phyloP scores from a whole-genome alignment of 2,329 filamentous ascomycete genomes.

The Ophioceras dolichostomum region DNA sequence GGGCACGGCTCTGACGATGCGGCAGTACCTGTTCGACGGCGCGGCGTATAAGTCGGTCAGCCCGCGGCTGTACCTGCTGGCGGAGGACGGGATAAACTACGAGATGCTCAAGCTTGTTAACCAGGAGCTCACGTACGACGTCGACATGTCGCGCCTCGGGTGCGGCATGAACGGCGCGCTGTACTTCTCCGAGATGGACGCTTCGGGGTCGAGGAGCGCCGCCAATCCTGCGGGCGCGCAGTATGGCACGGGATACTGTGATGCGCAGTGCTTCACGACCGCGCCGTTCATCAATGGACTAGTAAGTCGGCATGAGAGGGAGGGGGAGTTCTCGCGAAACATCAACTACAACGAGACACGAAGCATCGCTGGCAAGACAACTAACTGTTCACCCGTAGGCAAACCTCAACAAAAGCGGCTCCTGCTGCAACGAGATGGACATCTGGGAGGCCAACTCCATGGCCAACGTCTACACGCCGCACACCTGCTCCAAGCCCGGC shows the following conservation, averaged over 20 bases:
- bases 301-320: too few species aligned
- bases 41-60: constrained; percentile 7
- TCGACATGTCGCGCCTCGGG: constrained; percentile 49
- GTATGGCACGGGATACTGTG: constrained; percentile 47
- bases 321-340: too few species aligned
- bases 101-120: constrained; percentile 43
- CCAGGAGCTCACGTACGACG: constrained; percentile 50
- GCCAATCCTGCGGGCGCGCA: constrained; percentile 40
- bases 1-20: constrained; percentile 11
- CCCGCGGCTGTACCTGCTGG: constrained; percentile 44
- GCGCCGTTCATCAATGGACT: constrained; percentile 14
- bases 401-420: constrained; percentile 22
- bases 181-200: constrained; percentile 49
- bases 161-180: constrained; percentile 54
- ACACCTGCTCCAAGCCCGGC: constrained; percentile 25
- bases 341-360: too few species aligned
- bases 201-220: constrained; percentile 40
- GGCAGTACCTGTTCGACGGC: constrained; percentile 10
- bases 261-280: constrained; percentile 34
- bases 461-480: constrained; percentile 24
- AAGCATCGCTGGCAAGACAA: constrained; percentile 7
- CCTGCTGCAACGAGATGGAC: constrained; percentile 33
- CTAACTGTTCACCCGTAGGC: constrained; percentile 18
- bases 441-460: constrained; percentile 30
- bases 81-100: constrained; percentile 37